Base-by-base conservation (phyloP, 306 rosid species). In the Cercis canadensis region DNA sequence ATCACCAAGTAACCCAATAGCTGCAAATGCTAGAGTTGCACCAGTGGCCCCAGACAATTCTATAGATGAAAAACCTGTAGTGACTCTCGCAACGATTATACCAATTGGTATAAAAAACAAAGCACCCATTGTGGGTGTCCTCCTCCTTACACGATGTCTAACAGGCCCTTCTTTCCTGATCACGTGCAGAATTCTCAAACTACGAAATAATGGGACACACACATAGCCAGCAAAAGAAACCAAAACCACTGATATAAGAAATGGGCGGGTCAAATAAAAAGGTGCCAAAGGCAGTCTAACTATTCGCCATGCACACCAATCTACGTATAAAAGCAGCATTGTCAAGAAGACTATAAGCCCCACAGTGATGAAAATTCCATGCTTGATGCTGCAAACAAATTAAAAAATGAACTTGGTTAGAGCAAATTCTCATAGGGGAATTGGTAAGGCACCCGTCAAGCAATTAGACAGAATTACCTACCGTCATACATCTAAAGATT, bases 101-200 rank as follows among this genome's bases (percentile, higher is more conserved):
- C 98, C 97, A 32, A 90, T 40, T 12, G 97, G 98, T 43, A 93
- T 68, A 70, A 93, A 90, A 66, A 93, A 74, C 77, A 93, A 78
- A 83, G 97, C 98, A 75, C 98, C 98, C 94, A 93, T 68, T 49
- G 97, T 87, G 39, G 97, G 98, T 40, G 92, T 89, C 59, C 80
- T 69, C 77, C 59, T 87, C 72, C 76, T 87, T 31, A 78, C 46
- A 50, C 77, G 73, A 61, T 83, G 90, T 72, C 88, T 76, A 33
- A 72, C 57, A 47, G 86, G 85, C 47, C 84, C 88, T 58, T 81
- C 90, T 60, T 76, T 79, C 75, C 87, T 81, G 56, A 84, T 57
- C 41, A 89, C 83, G 63, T 89, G 96, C 69, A 80, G 82, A 78
- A 70, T 60, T 84, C 86, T 86, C 73, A 93, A 52, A 65, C 44